phyloP scores from a whole-genome alignment of 148 eudicot genomes.

The Rhododendron ferrugineum region DNA sequence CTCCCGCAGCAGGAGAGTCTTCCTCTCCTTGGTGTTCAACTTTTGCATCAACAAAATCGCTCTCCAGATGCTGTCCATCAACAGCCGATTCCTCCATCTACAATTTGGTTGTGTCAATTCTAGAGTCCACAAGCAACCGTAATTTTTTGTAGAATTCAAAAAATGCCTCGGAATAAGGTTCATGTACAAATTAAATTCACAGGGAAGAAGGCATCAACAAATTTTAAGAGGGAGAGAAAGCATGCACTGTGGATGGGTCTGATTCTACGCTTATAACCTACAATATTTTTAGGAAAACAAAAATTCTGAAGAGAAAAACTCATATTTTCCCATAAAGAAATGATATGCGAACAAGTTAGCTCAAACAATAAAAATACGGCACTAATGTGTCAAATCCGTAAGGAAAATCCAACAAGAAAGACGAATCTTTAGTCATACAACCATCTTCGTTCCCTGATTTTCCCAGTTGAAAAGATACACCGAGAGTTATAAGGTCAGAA shows the following conservation, averaged over 20 bases:
- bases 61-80: conserved; percentile 8
- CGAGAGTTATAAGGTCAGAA: neutral
- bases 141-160: neutral
- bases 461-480: neutral
- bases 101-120: conserved; percentile 24
- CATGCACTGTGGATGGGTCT: neutral
- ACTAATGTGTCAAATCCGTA: neutral
- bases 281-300: neutral
- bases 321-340: neutral
- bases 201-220: neutral
- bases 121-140: conserved; percentile 5
- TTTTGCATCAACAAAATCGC: conserved; percentile 6
- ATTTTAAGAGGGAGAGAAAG: neutral
- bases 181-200: neutral
- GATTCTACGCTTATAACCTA: neutral
- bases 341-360: neutral
- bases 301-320: neutral
- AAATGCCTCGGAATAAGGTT: neutral
- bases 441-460: neutral
- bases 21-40: conserved; percentile 14
- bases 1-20: conserved; percentile 12
- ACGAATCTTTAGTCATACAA: neutral
- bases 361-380: neutral
- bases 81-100: conserved; percentile 29
- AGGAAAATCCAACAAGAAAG: neutral